Percentiles rank a stretch among this genome's conserved stretches.
Evolutionary conservation across 495 filamentous ascomycete species (phyloP).

Genomic region (Penicillium samsonianum): DNA sequence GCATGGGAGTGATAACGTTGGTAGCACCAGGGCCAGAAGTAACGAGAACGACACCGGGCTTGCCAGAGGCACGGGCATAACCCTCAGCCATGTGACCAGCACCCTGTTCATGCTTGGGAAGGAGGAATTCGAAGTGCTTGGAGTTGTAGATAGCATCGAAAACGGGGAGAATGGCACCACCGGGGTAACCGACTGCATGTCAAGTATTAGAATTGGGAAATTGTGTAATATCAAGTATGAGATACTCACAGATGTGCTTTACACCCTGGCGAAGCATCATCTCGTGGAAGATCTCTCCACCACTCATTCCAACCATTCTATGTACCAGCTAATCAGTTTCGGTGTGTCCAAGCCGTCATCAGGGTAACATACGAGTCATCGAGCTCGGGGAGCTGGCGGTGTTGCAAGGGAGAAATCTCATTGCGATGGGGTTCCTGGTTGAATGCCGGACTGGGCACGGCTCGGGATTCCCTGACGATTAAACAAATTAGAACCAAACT

Average conservation of each 20-base stretch:
- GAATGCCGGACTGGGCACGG: slow-evolving; percentile 70
- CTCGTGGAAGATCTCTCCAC: slow-evolving; percentile 97
- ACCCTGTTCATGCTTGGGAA: slow-evolving; percentile 65
- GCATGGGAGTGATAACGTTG: slow-evolving; percentile 63
- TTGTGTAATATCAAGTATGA: slow-evolving; percentile 5
- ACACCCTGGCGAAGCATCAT: slow-evolving; percentile 96
- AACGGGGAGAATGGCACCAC: slow-evolving; percentile 52
- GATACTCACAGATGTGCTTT: slow-evolving; percentile 82
- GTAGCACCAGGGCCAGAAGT: slow-evolving; percentile 67
- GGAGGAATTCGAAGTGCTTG: slow-evolving; percentile 62
- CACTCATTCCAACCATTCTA: slow-evolving; percentile 88
- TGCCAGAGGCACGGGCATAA: slow-evolving; percentile 62
- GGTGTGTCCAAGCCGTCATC: not conserved
- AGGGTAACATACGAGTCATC: slow-evolving; percentile 62
- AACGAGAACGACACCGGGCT: slow-evolving; percentile 63
- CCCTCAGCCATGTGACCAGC: slow-evolving; percentile 68
- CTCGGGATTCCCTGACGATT: slow-evolving; percentile 43
- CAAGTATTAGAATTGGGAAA: slow-evolving; percentile 11
- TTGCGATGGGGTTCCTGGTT: slow-evolving; percentile 61
- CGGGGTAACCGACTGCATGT: slow-evolving; percentile 34
- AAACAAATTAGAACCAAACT: not conserved
- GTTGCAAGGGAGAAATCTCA: slow-evolving; percentile 71
- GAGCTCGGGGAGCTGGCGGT: slow-evolving; percentile 61
- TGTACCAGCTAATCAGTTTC: slow-evolving; percentile 33
- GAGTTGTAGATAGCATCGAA: slow-evolving; percentile 68